A percentile compares a stretch with the other conserved stretches of the same genome.
Evolutionary conservation across 2,329 filamentous ascomycete species (phyloP).

Genomic region (Celoporthe dispersa): DNA sequence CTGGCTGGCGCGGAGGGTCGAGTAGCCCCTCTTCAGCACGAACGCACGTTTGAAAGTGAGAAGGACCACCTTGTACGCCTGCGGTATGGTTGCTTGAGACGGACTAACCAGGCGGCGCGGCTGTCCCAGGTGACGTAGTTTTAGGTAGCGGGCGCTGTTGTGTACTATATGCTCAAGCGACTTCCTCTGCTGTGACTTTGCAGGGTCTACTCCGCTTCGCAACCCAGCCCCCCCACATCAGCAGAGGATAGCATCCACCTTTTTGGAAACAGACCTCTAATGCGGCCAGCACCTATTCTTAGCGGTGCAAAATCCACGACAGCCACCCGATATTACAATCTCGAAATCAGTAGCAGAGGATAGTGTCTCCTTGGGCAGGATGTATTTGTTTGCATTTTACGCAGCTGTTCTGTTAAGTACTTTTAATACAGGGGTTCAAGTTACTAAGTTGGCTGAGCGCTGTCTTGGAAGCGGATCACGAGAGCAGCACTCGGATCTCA

Average conservation of each 20-base stretch:
- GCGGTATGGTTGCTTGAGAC: conserved; percentile 1
- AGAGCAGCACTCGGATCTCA: conserved; percentile 64
- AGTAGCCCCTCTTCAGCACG: conserved; percentile 8
- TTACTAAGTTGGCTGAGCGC: background rate
- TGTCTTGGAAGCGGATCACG: conserved; percentile 40
- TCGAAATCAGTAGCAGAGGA: background rate
- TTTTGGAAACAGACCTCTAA: conserved; percentile 25
- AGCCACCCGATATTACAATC: conserved; percentile 22
- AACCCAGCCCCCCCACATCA: conserved; percentile 8
- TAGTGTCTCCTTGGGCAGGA: background rate
- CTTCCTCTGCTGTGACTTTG: background rate
- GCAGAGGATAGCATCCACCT: conserved; percentile 4
- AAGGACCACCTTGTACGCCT: conserved; percentile 6
- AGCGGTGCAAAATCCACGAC: conserved; percentile 6
- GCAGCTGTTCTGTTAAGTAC: background rate
- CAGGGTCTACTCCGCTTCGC: background rate
- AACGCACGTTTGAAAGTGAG: conserved; percentile 1
- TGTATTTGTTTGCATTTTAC: background rate
- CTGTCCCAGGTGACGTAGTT: conserved; percentile 15
- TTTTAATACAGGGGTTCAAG: background rate
- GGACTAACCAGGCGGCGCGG: background rate
- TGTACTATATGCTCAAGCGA: conserved; percentile 3
- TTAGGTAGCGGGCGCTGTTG: conserved; percentile 4
- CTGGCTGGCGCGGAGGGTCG: background rate
- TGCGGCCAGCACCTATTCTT: conserved; percentile 26